Conservation (phyloP, 1,284 basidiomycete genomes). For the Golubevia sp. region DNA sequence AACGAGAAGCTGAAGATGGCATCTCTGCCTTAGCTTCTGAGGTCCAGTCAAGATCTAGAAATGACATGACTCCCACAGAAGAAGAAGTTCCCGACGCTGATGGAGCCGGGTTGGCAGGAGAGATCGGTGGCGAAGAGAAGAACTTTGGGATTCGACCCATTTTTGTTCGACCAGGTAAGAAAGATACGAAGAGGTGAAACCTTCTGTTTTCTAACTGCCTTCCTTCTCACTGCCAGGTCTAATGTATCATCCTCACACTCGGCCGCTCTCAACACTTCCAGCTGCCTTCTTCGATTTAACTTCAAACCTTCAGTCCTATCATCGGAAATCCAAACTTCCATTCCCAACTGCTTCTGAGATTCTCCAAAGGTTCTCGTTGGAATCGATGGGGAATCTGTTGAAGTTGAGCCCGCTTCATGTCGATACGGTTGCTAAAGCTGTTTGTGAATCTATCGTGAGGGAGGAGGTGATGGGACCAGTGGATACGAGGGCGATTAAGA, state of each 20-base stretch:
- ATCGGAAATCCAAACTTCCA: slow-evolving; percentile 62
- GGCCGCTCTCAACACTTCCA: slow-evolving; percentile 82
- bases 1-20: slow-evolving; percentile 80
- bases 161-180: slow-evolving; percentile 81
- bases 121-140: neutral
- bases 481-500: slow-evolving; percentile 75
- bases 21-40: slow-evolving; percentile 63
- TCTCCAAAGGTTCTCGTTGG: slow-evolving; percentile 58
- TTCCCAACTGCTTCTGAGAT: slow-evolving; percentile 68
- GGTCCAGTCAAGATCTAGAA: too few species aligned
- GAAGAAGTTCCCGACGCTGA: neutral
- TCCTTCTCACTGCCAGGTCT: slow-evolving; percentile 7
- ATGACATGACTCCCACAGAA: slow-evolving; percentile 5
- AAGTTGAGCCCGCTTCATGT: slow-evolving; percentile 88
- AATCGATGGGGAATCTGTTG: slow-evolving; percentile 76
- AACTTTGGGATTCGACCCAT: slow-evolving; percentile 67
- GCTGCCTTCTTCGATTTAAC: slow-evolving; percentile 79
- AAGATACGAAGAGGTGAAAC: neutral
- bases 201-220: too few species aligned
- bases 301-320: slow-evolving; percentile 29
- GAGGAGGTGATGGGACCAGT: slow-evolving; percentile 72
- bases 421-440: slow-evolving; percentile 88
- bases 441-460: slow-evolving; percentile 67
- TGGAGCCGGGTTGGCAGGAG: neutral
- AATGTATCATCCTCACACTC: slow-evolving; percentile 91